Base-by-base conservation (phyloP, 2,329 filamentous ascomycete genomes). In the Elsinoe batatas region DNA sequence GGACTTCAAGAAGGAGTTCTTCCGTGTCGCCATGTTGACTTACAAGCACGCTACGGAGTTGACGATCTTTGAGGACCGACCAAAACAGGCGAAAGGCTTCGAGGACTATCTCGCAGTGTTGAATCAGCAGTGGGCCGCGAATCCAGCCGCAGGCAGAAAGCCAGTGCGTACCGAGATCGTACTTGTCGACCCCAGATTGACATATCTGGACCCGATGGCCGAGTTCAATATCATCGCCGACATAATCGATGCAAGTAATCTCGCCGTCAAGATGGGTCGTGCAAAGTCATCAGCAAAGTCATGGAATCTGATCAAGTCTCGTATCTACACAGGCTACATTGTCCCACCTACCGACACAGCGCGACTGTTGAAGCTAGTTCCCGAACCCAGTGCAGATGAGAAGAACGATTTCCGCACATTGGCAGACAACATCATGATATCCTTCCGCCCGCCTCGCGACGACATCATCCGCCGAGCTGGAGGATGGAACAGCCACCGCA, bases 341-440 rank as follows among this genome's bases (percentile, higher is more conserved):
- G 84, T 98, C 61, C 77, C 77, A 38, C 76, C 82, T 47, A 75
- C 80, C 22, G 88, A 93, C 68, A 85, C 84, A 1, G 80, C 87
- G 64, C 82, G 80, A 56, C 76, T 97, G 36, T 79, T 87, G 56
- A 78, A 79, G 5, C 77, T 95, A n/a, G 82, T 84, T 30, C 77
- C 80, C 53, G 88, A 94, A 53, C 15, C 37, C 3, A 37, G 36
- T 8, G 11, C 26, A 26, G 40, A 46, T 13, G 47, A 35, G 26
- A 20, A 7, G 3, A 37, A 36, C 13, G 53, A 55, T n/a, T 74
- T 95, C 60, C 89, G 88, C 61, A 81, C 83, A 59, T 84, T 95
- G 63, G 91, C 85, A 44, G 95, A 94, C 71, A 91, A 85, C 69
- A 91, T 98, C 63, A 79, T 96, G 64, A 97, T 98, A 66, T 87